Percentiles rank a stretch among this genome's conserved stretches.
Evolutionary conservation across 495 filamentous ascomycete species (phyloP).

Genomic region (Recurvomyces mirabilis): DNA sequence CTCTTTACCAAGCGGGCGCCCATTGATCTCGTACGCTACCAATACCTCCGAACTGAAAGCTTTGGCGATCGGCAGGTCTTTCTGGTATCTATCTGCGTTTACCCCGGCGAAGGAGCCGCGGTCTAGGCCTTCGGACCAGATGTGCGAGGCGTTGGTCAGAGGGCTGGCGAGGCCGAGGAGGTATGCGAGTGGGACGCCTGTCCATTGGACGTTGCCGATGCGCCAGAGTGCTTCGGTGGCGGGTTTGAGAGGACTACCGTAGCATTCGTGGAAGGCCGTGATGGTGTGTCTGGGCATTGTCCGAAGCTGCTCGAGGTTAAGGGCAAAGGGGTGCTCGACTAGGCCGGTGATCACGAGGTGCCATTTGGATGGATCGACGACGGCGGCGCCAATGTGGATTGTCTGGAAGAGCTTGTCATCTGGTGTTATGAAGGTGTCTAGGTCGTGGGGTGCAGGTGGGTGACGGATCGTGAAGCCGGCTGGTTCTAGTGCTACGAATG

Average conservation of each 20-base stretch:
- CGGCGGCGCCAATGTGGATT: conserved; percentile 9
- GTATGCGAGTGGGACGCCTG: conserved; percentile 1
- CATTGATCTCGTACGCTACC: conserved; percentile 8
- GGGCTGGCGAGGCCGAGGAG: background rate
- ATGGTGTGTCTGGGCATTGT: conserved; percentile 1
- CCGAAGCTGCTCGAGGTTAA: background rate
- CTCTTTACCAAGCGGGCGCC: background rate
- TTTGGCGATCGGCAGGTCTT: conserved; percentile 6
- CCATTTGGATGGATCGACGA: background rate
- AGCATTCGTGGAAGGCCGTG: conserved; percentile 9
- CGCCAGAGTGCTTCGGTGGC: conserved; percentile 3
- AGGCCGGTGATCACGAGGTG: background rate
- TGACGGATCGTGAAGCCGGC: conserved; percentile 3
- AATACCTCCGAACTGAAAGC: conserved; percentile 3
- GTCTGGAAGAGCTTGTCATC: conserved; percentile 10
- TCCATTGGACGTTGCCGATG: conserved; percentile 7
- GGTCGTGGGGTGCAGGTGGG: conserved; percentile 5
- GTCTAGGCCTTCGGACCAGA: conserved; percentile 8
- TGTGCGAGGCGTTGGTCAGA: background rate
- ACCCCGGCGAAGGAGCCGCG: background rate
- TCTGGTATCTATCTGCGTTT: conserved; percentile 4
- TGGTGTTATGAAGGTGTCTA: conserved; percentile 1
- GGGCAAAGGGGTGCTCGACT: background rate
- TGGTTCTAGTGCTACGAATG: conserved; percentile 5
- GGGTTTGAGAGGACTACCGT: conserved; percentile 1